These are phyloP conservation scores for Penicillium oxalicum DNA, from an alignment of 2,329 filamentous ascomycete genomes.

Conservation along the genomic window DNA sequence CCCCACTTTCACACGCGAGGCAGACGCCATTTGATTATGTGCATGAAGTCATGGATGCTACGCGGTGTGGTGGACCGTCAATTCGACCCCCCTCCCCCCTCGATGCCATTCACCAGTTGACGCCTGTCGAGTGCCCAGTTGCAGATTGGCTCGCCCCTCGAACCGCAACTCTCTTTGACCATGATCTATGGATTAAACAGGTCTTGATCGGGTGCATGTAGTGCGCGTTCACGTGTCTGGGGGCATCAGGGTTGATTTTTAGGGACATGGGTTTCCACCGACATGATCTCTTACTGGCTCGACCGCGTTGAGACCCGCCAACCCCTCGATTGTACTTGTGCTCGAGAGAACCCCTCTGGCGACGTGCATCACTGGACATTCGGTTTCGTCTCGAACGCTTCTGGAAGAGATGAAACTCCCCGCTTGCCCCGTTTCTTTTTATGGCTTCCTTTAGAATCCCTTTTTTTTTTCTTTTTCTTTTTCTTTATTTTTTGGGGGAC, in stretches of 20 bases:
- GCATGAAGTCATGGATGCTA: too few species aligned
- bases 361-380: slow-evolving; percentile 12
- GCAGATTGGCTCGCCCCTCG: too few species aligned
- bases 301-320: neutral
- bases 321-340: slow-evolving; percentile 7
- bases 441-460: slow-evolving; percentile 12
- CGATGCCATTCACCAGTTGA: slow-evolving; percentile 4
- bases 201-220: too few species aligned
- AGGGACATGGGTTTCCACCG: too few species aligned
- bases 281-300: too few species aligned
- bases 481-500: neutral
- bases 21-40: too few species aligned
- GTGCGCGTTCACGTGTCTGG: too few species aligned
- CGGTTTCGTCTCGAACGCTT: slow-evolving; percentile 15
- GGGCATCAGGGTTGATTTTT: too few species aligned
- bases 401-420: slow-evolving; percentile 21
- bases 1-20: too few species aligned
- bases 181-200: too few species aligned
- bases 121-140: too few species aligned
- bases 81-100: slow-evolving; percentile 10
- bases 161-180: too few species aligned
- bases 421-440: slow-evolving; percentile 10
- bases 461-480: slow-evolving; percentile 8
- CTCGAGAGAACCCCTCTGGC: neutral
- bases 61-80: slow-evolving; percentile 1